Evolutionary conservation across 441 rosid genomes (phyloP).

Genomic region (Euphorbia neoarborescens): DNA sequence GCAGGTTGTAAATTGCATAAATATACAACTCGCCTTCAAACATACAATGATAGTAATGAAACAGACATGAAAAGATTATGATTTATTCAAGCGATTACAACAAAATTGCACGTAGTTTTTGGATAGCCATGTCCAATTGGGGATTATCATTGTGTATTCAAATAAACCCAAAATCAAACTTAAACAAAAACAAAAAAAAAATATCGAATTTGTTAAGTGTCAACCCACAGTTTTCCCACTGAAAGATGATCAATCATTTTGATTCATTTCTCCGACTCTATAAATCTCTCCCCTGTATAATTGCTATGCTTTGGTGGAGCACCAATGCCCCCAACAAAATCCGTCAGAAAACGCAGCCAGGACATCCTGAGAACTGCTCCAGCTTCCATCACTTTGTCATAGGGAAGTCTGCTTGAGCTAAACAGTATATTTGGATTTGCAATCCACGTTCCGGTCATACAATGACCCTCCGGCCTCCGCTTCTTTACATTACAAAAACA

Average conservation of each 20-base stretch:
- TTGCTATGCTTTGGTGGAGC: neutral
- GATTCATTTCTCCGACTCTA: neutral
- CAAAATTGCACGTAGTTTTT: neutral
- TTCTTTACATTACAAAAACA: neutral
- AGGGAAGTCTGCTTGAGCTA: no score
- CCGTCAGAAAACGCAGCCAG: neutral
- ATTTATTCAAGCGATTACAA: neutral
- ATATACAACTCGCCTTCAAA: no score
- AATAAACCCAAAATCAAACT: neutral
- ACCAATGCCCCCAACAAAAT: neutral
- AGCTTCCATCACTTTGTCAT: neutral
- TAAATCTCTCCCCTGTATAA: neutral
- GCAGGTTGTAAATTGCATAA: no score
- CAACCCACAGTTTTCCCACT: conserved; percentile 1
- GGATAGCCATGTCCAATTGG: neutral
- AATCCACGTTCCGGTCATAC: neutral
- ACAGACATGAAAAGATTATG: neutral
- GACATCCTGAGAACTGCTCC: neutral
- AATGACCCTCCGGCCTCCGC: neutral
- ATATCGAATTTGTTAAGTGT: conserved; percentile 8
- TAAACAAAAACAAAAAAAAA: neutral
- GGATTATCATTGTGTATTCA: neutral
- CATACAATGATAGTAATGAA: no score
- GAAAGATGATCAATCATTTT: neutral
- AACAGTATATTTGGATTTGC: neutral